Evolutionary conservation across 192 early-diverging fungal species (phyloP).

Genomic region (Dissophora ornata): DNA sequence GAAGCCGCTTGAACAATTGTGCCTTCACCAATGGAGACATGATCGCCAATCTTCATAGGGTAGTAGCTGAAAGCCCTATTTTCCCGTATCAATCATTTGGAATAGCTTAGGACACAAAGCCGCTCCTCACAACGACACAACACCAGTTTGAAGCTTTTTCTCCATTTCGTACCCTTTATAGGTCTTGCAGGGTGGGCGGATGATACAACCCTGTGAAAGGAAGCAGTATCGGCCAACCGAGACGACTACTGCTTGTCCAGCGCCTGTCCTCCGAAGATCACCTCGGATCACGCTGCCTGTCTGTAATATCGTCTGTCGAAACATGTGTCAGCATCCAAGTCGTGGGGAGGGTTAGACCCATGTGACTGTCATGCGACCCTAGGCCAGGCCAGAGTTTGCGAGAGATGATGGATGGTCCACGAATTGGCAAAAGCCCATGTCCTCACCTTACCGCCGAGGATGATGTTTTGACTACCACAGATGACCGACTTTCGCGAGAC

Average conservation of each 20-base stretch:
- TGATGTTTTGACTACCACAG: conserved; percentile 95
- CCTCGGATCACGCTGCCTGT: conserved; percentile 92
- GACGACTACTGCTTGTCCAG: conserved; percentile 88
- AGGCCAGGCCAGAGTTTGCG: background rate
- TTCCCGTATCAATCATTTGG: conserved; percentile 2
- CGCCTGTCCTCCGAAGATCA: conserved; percentile 89
- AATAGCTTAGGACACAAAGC: too few species aligned
- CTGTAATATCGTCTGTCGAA: conserved; percentile 88
- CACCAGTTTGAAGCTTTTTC: background rate
- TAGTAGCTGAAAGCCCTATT: conserved; percentile 93
- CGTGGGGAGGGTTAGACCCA: too few species aligned
- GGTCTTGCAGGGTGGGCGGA: conserved; percentile 95
- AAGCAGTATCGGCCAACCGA: conserved; percentile 93
- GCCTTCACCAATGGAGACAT: conserved; percentile 88
- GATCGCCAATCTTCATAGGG: conserved; percentile 96
- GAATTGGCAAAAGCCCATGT: too few species aligned
- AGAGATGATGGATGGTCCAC: background rate
- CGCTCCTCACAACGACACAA: too few species aligned
- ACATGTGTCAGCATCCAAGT: background rate
- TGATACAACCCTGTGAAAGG: conserved; percentile 76
- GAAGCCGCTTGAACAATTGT: conserved; percentile 91
- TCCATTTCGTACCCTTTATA: conserved; percentile 76
- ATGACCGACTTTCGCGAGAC: conserved; percentile 93
- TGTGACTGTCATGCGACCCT: too few species aligned
- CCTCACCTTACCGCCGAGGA: conserved; percentile 91